Percentiles rank a stretch among this genome's conserved stretches.
Evolutionary conservation across 352 stramenopile genomes (phyloP).

Genomic region (Phytophthora sp.): DNA sequence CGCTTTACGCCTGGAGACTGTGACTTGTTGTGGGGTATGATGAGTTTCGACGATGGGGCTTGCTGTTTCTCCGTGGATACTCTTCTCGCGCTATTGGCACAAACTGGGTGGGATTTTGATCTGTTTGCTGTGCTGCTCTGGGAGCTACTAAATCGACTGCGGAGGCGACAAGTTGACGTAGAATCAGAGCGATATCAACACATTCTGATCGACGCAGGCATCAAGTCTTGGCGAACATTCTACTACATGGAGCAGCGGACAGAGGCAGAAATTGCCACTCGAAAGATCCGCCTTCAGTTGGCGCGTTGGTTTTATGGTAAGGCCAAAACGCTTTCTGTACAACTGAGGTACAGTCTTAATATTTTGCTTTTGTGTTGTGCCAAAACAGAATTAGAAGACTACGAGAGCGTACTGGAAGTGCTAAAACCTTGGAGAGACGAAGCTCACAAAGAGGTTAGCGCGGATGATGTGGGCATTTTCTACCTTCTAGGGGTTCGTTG

Average conservation of each 20-base stretch:
- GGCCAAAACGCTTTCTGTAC: background rate
- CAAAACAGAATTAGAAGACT: slow-evolving; percentile 42
- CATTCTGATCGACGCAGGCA: slow-evolving; percentile 40
- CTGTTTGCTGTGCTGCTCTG: slow-evolving; percentile 74
- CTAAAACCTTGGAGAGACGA: slow-evolving; percentile 27
- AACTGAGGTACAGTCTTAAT: background rate
- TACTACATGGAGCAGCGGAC: slow-evolving; percentile 61
- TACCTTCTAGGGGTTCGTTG: slow-evolving; percentile 56
- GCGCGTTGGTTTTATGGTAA: slow-evolving; percentile 81
- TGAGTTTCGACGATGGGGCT: slow-evolving; percentile 61
- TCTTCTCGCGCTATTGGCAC: slow-evolving; percentile 55
- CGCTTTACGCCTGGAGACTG: slow-evolving; percentile 75
- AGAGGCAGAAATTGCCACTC: slow-evolving; percentile 18
- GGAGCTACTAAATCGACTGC: slow-evolving; percentile 50
- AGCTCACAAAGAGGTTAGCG: background rate
- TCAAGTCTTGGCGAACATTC: slow-evolving; percentile 48
- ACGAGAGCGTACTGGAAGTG: slow-evolving; percentile 31
- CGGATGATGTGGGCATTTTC: slow-evolving; percentile 19
- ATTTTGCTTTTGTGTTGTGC: background rate
- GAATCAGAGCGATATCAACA: slow-evolving; percentile 11
- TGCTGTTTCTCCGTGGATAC: slow-evolving; percentile 49
- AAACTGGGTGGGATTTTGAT: slow-evolving; percentile 79
- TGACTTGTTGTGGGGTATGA: slow-evolving; percentile 78
- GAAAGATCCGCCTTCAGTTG: slow-evolving; percentile 46
- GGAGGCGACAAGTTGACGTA: slow-evolving; percentile 1